Evolutionary conservation across 2,329 filamentous ascomycete species (phyloP), one percentile per base, ranked within the genome.

Genomic region (Verticillium klebahnii): DNA sequence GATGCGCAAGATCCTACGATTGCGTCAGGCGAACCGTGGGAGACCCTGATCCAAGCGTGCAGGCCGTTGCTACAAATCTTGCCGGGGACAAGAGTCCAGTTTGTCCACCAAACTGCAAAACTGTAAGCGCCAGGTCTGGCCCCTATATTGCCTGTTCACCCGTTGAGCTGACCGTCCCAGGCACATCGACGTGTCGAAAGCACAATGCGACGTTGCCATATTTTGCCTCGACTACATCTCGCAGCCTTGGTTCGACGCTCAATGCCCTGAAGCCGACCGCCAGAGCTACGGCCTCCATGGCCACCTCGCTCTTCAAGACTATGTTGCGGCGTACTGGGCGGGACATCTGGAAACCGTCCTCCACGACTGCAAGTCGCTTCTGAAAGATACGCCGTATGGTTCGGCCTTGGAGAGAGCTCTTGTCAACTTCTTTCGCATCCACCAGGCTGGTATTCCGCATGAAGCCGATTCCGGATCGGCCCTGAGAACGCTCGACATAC

Each of bases 91-190:
- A 69, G 71, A 0, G 68, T 80, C 11, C 66, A 74, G 34, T 71
- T 80, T 31, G 73, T 77, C 4, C 78, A 80, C 56, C 63, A 69
- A 36, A 74, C 77, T 1, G 76, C 74, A 0, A 73, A 69, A 50
- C 7, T 50, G 45, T 50, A 7, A 50, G 19, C 45, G 1, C 29
- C 9, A 50, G 7, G 9, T 7, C 8, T 12, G 9, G 1, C 17
- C 45, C 19, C 5, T 3, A 23, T 1, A 8, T 50, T 11, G 17
- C 19, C 19, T 25, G 45, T 25, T 25, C 19, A 31, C 11, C 4
- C 70, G 64, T 67, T 65, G 71, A 14, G 62, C 74, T 2, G 55
- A 72, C 29, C 23, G 67, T 1, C 71, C 63, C 5, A 36, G 69
- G 6, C 37, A 72, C 6, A 61, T 76, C 1, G 52, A 71, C 34